Percentiles rank a stretch among this genome's conserved stretches.
Evolutionary conservation across 129 eudicot species (phyloP).

Genomic region (Artemisia argyi): DNA sequence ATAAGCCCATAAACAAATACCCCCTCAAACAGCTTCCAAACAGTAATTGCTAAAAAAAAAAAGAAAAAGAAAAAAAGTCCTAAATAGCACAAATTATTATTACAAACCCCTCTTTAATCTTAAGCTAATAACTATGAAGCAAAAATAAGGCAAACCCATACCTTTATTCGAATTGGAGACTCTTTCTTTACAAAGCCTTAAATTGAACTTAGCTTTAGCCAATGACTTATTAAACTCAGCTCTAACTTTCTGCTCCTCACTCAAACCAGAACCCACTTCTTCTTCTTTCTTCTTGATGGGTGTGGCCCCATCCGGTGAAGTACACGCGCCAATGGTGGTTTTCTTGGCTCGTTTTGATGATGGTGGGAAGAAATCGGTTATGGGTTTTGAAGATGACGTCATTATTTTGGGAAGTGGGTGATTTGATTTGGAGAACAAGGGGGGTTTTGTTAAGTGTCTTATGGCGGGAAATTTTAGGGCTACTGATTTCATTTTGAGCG

Average conservation of each 20-base stretch:
- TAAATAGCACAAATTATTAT: no score
- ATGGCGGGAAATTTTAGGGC: constrained; percentile 33
- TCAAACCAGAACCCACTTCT: constrained; percentile 22
- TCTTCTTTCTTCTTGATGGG: neutral
- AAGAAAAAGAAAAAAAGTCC: no score
- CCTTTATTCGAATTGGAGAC: no score
- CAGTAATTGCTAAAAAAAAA: no score
- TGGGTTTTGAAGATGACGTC: constrained; percentile 65
- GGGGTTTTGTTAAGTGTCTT: neutral
- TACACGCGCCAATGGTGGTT: constrained; percentile 23
- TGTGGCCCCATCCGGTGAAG: constrained; percentile 14
- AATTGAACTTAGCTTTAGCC: constrained; percentile 70
- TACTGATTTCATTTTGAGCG: no score
- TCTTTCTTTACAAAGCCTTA: constrained; percentile 56
- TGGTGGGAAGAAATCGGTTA: constrained; percentile 70
- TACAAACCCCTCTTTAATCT: no score
- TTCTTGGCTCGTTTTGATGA: constrained; percentile 68
- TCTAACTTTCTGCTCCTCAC: constrained; percentile 56
- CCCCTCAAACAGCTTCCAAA: no score
- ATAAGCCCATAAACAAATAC: no score
- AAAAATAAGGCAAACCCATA: no score
- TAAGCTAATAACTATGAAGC: no score
- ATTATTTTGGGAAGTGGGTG: neutral
- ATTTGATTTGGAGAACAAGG: neutral
- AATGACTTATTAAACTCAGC: constrained; percentile 56